Evolutionary conservation across 192 early-diverging fungal genomes (phyloP).

Genomic region (Spizellomyces sp.): DNA sequence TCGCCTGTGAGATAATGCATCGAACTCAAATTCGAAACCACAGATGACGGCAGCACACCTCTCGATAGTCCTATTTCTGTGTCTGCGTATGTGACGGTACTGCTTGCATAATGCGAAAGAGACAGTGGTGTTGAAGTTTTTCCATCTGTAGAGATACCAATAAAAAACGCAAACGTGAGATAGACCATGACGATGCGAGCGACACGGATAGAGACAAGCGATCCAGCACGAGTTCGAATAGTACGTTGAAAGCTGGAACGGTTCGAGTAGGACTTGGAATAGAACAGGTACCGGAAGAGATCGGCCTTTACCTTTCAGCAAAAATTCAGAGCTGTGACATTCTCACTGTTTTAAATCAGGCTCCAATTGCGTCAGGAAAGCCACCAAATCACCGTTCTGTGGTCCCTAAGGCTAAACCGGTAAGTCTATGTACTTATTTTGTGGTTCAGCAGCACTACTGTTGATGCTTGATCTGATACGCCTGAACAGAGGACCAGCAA

Average conservation of each 20-base stretch:
- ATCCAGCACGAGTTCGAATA: neutral
- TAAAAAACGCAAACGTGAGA: constrained; percentile 30
- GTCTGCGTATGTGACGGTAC: too few species aligned
- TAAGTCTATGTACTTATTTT: neutral
- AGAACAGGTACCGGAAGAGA: neutral
- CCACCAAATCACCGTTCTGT: constrained; percentile 2
- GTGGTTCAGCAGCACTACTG: neutral
- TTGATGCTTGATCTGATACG: neutral
- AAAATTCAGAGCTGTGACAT: neutral
- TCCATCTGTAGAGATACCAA: constrained; percentile 10
- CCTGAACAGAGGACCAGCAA: constrained; percentile 21
- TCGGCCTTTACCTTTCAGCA: neutral
- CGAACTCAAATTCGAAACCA: neutral
- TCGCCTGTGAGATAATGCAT: neutral
- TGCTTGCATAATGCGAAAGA: neutral
- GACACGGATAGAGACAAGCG: constrained; percentile 20
- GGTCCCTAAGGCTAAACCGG: constrained; percentile 23
- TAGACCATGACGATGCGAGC: constrained; percentile 14
- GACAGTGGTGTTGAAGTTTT: neutral
- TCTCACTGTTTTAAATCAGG: neutral
- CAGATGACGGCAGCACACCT: neutral
- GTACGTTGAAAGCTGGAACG: neutral
- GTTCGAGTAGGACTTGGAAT: neutral
- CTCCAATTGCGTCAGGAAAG: neutral
- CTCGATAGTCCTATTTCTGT: neutral